These are phyloP conservation scores for Diplodia sapinea DNA, from an alignment of 2,329 filamentous ascomycete genomes.

Conservation along the genomic window DNA sequence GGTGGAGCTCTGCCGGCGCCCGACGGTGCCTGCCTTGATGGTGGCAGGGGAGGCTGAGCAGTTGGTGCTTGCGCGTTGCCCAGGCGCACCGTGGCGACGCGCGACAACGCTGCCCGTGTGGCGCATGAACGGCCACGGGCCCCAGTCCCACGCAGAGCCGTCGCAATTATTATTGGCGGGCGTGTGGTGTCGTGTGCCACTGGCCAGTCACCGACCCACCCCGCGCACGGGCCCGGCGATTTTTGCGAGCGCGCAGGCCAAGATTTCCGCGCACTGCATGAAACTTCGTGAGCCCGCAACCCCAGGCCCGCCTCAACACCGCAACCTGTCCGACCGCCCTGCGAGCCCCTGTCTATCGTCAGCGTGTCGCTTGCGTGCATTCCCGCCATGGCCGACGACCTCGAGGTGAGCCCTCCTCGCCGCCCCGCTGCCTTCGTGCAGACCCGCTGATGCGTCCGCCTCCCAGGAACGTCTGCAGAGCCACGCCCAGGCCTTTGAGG, in stretches of 20 bases:
- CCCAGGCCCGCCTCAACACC: not conserved
- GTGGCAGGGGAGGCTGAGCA: slow-evolving; percentile 32
- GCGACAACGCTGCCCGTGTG: slow-evolving; percentile 8
- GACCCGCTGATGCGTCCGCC: slow-evolving; percentile 39
- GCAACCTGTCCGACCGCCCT: not conserved
- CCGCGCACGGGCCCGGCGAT: slow-evolving; percentile 13
- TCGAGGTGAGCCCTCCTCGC: slow-evolving; percentile 46
- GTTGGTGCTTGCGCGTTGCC: slow-evolving; percentile 21
- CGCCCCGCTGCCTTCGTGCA: slow-evolving; percentile 35
- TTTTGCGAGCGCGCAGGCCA: slow-evolving; percentile 21
- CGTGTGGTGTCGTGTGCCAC: slow-evolving; percentile 17
- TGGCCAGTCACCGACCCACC: not conserved
- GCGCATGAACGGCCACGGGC: slow-evolving; percentile 21
- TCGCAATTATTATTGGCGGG: not conserved
- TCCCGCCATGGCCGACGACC: slow-evolving; percentile 47
- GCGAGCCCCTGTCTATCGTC: not conserved
- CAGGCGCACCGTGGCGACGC: slow-evolving; percentile 9
- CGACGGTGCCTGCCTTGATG: slow-evolving; percentile 22
- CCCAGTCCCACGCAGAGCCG: not conserved
- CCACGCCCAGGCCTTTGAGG: slow-evolving; percentile 79
- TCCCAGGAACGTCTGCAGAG: slow-evolving; percentile 59
- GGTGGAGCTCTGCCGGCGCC: slow-evolving; percentile 14
- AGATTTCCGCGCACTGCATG: slow-evolving; percentile 23
- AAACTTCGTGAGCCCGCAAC: slow-evolving; percentile 3
- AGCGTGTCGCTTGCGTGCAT: not conserved